A percentile compares a stretch with the other conserved stretches of the same genome.
Conservation (phyloP, 2,329 filamentous ascomycete genomes). For the Cordyceps militaris region DNA sequence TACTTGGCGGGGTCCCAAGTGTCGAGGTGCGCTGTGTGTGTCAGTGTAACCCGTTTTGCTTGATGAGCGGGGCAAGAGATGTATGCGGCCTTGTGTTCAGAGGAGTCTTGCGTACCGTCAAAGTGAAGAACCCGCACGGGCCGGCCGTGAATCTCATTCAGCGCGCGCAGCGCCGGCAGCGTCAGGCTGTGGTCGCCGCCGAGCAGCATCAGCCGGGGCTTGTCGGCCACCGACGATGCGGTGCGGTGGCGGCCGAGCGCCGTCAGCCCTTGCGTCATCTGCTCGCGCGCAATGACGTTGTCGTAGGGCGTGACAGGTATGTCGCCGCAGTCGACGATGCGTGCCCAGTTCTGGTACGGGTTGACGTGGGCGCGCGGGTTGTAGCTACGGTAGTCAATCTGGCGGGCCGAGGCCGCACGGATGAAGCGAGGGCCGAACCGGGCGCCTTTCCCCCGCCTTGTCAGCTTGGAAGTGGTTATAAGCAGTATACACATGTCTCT, state of each 20-base stretch:
- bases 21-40: constrained; percentile 57
- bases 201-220: constrained; percentile 57
- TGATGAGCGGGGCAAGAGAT: background rate
- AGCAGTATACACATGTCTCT: constrained; percentile 16
- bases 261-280: constrained; percentile 76
- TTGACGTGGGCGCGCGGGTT: background rate
- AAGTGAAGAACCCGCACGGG: background rate
- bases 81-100: too few species aligned
- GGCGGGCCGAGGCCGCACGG: constrained; percentile 56
- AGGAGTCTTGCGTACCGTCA: constrained; percentile 17
- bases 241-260: constrained; percentile 51
- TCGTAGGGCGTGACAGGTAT: constrained; percentile 83
- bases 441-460: constrained; percentile 42
- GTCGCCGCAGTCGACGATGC: background rate
- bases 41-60: too few species aligned
- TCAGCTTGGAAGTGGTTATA: background rate
- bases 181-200: constrained; percentile 69
- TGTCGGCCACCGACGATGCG: constrained; percentile 27
- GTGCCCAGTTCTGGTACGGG: background rate
- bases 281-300: constrained; percentile 69
- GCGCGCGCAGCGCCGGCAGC: constrained; percentile 60
- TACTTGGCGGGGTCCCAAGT: constrained; percentile 82
- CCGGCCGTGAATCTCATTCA: constrained; percentile 50
- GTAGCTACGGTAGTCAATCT: background rate
- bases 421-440: constrained; percentile 86